Percentiles rank a stretch among this genome's conserved stretches.
Evolutionary conservation across 148 eudicot genomes (phyloP).

Genomic region (Selenicereus undatus): DNA sequence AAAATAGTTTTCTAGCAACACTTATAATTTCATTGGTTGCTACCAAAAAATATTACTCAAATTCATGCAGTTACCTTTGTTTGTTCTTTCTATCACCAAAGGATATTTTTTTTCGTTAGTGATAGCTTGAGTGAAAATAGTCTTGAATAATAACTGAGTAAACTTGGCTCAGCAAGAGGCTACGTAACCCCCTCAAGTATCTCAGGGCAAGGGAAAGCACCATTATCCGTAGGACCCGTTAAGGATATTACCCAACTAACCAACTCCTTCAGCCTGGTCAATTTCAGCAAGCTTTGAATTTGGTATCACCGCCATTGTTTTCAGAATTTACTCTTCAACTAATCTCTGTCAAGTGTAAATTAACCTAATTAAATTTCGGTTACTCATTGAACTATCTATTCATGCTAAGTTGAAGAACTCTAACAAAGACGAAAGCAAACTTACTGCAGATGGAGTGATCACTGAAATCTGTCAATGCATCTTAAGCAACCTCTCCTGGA

Average conservation of each 20-base stretch:
- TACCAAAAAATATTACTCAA: too few species aligned
- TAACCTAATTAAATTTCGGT: not conserved
- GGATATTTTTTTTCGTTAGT: too few species aligned
- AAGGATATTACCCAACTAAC: conserved; percentile 23
- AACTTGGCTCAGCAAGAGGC: conserved; percentile 21
- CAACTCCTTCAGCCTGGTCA: conserved; percentile 25
- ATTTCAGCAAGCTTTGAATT: conserved; percentile 14
- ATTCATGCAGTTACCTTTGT: too few species aligned
- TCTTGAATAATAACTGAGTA: not conserved
- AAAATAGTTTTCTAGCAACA: too few species aligned
- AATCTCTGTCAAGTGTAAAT: not conserved
- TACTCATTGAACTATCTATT: not conserved
- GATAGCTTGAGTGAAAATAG: too few species aligned
- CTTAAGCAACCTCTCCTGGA: conserved; percentile 9
- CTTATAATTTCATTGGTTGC: too few species aligned
- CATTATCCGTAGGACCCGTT: conserved; percentile 17
- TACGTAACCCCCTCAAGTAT: conserved; percentile 12
- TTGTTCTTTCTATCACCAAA: too few species aligned
- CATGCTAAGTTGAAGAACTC: conserved; percentile 21
- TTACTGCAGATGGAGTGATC: conserved; percentile 23
- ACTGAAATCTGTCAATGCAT: conserved; percentile 17
- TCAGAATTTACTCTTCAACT: too few species aligned
- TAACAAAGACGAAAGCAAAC: conserved; percentile 16
- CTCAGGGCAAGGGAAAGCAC: conserved; percentile 18
- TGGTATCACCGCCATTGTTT: conserved; percentile 17